These are phyloP conservation scores for Monosporascus sp. DNA, from an alignment of 2,329 filamentous ascomycete genomes.

Conservation along the genomic window DNA sequence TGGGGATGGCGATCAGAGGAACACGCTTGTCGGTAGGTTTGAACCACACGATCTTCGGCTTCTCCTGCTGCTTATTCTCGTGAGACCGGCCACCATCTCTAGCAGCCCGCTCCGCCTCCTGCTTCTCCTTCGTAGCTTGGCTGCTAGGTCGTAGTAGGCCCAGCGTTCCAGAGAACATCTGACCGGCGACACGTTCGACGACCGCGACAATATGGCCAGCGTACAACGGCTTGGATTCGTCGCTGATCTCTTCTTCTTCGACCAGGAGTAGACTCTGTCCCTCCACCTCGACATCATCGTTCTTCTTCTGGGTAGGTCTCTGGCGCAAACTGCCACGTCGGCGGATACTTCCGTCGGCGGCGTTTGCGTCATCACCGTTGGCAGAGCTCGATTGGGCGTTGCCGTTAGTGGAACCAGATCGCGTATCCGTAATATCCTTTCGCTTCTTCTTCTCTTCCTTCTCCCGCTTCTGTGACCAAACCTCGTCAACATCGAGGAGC, in stretches of 20 bases:
- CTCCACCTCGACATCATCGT: constrained; percentile 97
- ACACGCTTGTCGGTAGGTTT: constrained; percentile 99
- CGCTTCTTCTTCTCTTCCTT: constrained; percentile 99
- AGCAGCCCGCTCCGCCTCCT: constrained; percentile 91
- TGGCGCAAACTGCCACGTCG: constrained; percentile 92
- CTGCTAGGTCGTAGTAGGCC: constrained; percentile 92
- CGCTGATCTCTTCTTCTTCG: constrained; percentile 97
- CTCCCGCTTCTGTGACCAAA: constrained; percentile 97
- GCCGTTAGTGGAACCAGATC: constrained; percentile 70
- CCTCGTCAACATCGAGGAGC: constrained; percentile 94
- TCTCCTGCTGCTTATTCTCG: constrained; percentile 83
- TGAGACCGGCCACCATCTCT: constrained; percentile 77
- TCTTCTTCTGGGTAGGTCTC: constrained; percentile 98
- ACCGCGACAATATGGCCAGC: constrained; percentile 96
- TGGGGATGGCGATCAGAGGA: constrained; percentile 94
- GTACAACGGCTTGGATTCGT: constrained; percentile 95
- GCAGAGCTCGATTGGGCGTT: constrained; percentile 59
- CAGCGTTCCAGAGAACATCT: constrained; percentile 98
- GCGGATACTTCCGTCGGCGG: constrained; percentile 78
- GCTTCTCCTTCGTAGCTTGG: constrained; percentile 98
- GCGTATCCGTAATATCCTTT: constrained; percentile 94
- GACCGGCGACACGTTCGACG: constrained; percentile 91
- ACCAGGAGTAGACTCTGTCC: constrained; percentile 94
- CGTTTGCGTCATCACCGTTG: constrained; percentile 56
- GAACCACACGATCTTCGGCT: constrained; percentile 99